Evolutionary conservation across 148 eudicot genomes (phyloP).

Genomic region (Fallopia convolvulus): DNA sequence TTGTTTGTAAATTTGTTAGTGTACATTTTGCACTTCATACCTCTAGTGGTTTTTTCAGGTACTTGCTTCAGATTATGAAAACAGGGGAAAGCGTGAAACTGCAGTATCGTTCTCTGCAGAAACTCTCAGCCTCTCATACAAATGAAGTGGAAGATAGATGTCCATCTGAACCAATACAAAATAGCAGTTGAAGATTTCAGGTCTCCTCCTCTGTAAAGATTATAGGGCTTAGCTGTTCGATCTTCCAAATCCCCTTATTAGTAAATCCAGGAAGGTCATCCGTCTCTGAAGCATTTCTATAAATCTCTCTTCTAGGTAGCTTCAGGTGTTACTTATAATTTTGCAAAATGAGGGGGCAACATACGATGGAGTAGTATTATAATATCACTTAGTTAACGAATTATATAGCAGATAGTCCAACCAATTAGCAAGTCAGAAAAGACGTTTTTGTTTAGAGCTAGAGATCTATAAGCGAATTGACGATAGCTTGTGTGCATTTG

Average conservation of each 20-base stretch:
- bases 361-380: not conserved
- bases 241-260: not conserved
- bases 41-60: slow-evolving; percentile 32
- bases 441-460: not conserved
- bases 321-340: not conserved
- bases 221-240: not conserved
- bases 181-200: slow-evolving; percentile 28
- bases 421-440: not conserved
- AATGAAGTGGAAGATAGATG: slow-evolving; percentile 28
- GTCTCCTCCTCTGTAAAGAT: not conserved
- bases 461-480: not conserved
- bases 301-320: not conserved
- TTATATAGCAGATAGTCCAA: not conserved
- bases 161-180: slow-evolving; percentile 28
- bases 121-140: slow-evolving; percentile 32
- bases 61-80: slow-evolving; percentile 55
- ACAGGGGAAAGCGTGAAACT: slow-evolving; percentile 73
- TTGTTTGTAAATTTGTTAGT: not conserved
- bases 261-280: not conserved
- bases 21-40: not conserved
- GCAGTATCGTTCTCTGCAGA: slow-evolving; percentile 74
- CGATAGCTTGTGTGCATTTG: not conserved
- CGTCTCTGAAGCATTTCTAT: not conserved
- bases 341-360: slow-evolving; percentile 2
- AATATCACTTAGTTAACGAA: not conserved